Base-by-base conservation (phyloP, 768 basidiomycete genomes). In the Rhizopogon sp. region DNA sequence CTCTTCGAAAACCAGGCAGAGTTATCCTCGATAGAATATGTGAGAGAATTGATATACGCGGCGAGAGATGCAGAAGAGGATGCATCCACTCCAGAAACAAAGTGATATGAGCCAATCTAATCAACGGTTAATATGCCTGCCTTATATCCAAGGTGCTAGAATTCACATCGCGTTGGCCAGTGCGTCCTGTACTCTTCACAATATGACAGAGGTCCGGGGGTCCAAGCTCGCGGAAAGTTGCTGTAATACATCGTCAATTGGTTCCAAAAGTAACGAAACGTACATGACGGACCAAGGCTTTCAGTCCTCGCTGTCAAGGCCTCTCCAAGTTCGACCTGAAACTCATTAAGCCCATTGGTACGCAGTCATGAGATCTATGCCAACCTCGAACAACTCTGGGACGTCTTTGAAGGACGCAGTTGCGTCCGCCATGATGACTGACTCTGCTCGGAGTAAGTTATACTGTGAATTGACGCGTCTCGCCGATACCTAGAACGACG, bases 11-110 rank as follows among this genome's bases (percentile, higher is more conserved):
- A 97, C 97, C 97, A 99, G 3, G 91, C 87, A 28, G 85, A 82
- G 53, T 79, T 84, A 60, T 95, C 94, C 65, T 98, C 97, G 58
- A 98, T 86, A 16, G 88, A 83, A 66, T 98, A 98, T 6, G 93
- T 96, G n/a, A 98, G 79, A 22, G 94, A 97, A 74, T 99, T 98
- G 71, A 98, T 90, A 72, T 99, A 99, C 10, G 97, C 96, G 5
- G 97, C 97, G 29, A 99, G 80, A 0, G 94, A 96, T 3, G 97
- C 97, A 17, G 95, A 98, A 6, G 96, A 97, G 16, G 94, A 98
- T 1, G 96, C 93, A 70, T 99, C 97, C 51, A 99, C 92, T n/a
- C 97, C 96, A 0, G 97, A 99, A 55, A 97, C 83, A 63, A 92
- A 98, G 72, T 99, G 97, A 69, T 98, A 98, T 37, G 96, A 98